These are phyloP conservation scores for Aspergillus vadensis DNA, from an alignment of 2,329 filamentous ascomycete species.

Conservation along the genomic window DNA sequence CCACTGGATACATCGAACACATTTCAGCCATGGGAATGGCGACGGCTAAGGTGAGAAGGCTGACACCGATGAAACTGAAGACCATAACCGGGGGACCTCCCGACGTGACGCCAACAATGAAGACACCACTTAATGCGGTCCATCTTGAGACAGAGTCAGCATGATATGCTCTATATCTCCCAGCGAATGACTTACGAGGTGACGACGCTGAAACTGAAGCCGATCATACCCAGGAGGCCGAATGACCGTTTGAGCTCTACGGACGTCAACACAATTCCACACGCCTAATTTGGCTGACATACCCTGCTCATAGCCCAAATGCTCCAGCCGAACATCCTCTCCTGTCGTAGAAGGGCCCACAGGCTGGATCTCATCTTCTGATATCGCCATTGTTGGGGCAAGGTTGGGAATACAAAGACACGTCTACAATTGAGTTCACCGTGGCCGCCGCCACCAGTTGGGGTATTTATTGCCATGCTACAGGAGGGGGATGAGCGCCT, in stretches of 20 bases:
- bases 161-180: neutral
- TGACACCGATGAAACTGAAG: conserved; percentile 59
- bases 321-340: conserved; percentile 41
- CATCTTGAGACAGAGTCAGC: conserved; percentile 40
- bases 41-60: conserved; percentile 54
- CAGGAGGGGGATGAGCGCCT: neutral
- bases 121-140: conserved; percentile 58
- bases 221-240: conserved; percentile 59
- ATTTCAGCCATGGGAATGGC: conserved; percentile 63
- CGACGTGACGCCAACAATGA: conserved; percentile 58
- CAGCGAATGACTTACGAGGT: conserved; percentile 43
- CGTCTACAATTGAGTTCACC: neutral
- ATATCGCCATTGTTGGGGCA: neutral
- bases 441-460: neutral
- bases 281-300: neutral
- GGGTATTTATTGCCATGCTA: conserved; percentile 1
- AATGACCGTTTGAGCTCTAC: conserved; percentile 60
- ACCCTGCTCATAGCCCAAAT: conserved; percentile 46
- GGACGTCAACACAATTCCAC: neutral
- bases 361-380: conserved; percentile 28
- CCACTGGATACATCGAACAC: conserved; percentile 59
- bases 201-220: conserved; percentile 61
- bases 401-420: neutral
- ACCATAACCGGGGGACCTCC: conserved; percentile 63
- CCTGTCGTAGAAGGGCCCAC: conserved; percentile 26